phyloP scores from a whole-genome alignment of 768 basidiomycete genomes.

The Kwoniella newhampshirensis region DNA sequence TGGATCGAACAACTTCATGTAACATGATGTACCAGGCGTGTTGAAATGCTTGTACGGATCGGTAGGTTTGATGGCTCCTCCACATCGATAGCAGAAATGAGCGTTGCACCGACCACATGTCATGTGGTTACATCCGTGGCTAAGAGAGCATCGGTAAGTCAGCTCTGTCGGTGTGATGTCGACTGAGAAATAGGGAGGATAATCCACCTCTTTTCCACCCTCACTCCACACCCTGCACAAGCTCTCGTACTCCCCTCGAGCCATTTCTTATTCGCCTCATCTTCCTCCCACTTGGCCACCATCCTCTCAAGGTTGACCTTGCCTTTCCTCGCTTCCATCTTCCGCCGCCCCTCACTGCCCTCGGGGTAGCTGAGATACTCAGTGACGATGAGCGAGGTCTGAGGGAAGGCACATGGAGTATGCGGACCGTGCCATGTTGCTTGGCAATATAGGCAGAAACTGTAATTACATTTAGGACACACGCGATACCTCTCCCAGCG shows the following conservation, averaged over 20 bases:
- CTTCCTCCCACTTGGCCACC: slow-evolving; percentile 67
- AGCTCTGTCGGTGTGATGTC: slow-evolving; percentile 60
- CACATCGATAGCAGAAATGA: slow-evolving; percentile 45
- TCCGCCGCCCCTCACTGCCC: slow-evolving; percentile 58
- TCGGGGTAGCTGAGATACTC: slow-evolving; percentile 67
- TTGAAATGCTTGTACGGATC: slow-evolving; percentile 51
- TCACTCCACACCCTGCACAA: slow-evolving; percentile 67
- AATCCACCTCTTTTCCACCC: slow-evolving; percentile 62
- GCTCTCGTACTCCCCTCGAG: slow-evolving; percentile 66
- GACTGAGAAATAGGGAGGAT: neutral
- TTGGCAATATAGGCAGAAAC: slow-evolving; percentile 79
- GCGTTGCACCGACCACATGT: slow-evolving; percentile 50
- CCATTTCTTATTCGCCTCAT: slow-evolving; percentile 72
- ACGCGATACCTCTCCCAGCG: slow-evolving; percentile 72
- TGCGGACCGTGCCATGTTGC: slow-evolving; percentile 86
- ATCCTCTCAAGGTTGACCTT: slow-evolving; percentile 63
- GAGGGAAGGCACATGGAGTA: slow-evolving; percentile 66
- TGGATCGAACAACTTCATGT: slow-evolving; percentile 49
- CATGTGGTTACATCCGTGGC: slow-evolving; percentile 81
- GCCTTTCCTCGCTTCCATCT: slow-evolving; percentile 68
- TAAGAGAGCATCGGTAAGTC: too few species aligned
- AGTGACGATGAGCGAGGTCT: slow-evolving; percentile 65
- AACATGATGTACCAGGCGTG: slow-evolving; percentile 40
- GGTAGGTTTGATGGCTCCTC: slow-evolving; percentile 28
- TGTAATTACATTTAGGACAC: slow-evolving; percentile 69